phyloP scores from a whole-genome alignment of 2,329 filamentous ascomycete species.

The Sclerotinia minor region DNA sequence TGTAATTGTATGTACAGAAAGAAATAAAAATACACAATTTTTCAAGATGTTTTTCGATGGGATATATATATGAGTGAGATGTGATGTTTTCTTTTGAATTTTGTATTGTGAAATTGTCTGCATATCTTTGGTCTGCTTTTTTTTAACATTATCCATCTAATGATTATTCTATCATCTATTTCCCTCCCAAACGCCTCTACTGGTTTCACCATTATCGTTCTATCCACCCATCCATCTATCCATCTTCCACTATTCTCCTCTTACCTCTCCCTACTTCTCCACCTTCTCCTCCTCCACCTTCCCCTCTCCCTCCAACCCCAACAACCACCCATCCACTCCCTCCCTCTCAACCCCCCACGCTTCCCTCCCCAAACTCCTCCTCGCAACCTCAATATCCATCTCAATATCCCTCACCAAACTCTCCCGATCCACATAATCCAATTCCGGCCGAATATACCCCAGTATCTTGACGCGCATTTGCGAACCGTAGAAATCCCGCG shows the following conservation, averaged over 20 bases:
- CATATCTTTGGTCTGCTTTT: not conserved
- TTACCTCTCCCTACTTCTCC: not conserved
- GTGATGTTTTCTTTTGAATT: not conserved
- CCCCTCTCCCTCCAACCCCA: conserved; percentile 24
- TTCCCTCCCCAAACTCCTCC: conserved; percentile 66
- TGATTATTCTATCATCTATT: conserved; percentile 7
- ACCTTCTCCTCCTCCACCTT: not conserved
- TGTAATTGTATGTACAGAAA: conserved; percentile 10
- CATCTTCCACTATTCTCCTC: conserved; percentile 5
- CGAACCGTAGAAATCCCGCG: conserved; percentile 79
- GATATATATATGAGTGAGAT: not conserved
- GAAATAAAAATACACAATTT: conserved; percentile 14
- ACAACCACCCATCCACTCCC: conserved; percentile 30
- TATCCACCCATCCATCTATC: not conserved
- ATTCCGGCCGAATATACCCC: conserved; percentile 86
- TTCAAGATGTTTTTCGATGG: not conserved
- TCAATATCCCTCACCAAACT: conserved; percentile 85
- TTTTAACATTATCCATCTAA: not conserved
- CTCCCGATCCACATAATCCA: conserved; percentile 82
- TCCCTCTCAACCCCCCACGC: conserved; percentile 51
- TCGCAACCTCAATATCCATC: conserved; percentile 82
- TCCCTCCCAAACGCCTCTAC: conserved; percentile 2
- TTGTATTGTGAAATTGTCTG: not conserved
- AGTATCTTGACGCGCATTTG: conserved; percentile 77
- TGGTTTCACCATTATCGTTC: not conserved